Conservation (phyloP, 164 flowering plant species). For the Aristolochia californica region DNA sequence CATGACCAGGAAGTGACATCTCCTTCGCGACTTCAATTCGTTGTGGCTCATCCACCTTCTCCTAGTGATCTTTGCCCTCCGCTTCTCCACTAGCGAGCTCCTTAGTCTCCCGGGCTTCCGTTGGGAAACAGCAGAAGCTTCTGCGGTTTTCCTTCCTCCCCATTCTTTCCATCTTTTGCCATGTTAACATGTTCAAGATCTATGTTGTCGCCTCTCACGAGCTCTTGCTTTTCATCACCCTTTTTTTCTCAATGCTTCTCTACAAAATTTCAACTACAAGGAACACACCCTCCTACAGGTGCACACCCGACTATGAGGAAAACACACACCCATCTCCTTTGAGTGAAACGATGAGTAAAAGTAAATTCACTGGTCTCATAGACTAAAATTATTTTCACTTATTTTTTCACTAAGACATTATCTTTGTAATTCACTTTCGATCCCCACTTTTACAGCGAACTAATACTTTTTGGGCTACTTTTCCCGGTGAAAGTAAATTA, state of each 20-base stretch:
- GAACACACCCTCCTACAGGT: constrained; percentile 7
- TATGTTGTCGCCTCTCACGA: constrained; percentile 51
- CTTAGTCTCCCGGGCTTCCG: constrained; percentile 28
- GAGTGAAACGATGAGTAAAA: no score
- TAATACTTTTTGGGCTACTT: no score
- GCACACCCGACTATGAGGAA: constrained; percentile 11
- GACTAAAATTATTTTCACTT: no score
- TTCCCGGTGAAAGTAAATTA: no score
- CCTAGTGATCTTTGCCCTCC: constrained; percentile 28
- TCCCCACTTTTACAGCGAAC: no score
- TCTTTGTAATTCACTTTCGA: no score
- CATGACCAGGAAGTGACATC: constrained; percentile 15
- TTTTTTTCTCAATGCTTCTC: constrained; percentile 44
- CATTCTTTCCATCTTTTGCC: constrained; percentile 13
- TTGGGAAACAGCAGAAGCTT: constrained; percentile 4
- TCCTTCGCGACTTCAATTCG: constrained; percentile 30
- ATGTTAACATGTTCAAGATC: constrained; percentile 32
- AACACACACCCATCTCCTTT: no score
- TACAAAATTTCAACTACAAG: constrained; percentile 20
- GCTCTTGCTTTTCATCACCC: constrained; percentile 35
- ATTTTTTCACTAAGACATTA: no score
- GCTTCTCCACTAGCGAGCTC: constrained; percentile 44
- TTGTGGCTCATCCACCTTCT: constrained; percentile 50
- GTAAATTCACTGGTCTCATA: no score
- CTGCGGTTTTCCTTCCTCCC: constrained; percentile 17